A percentile compares a stretch with the other conserved stretches of the same genome.
phyloP scores from a whole-genome alignment of 768 basidiomycete species.

The Trametes punicea region DNA sequence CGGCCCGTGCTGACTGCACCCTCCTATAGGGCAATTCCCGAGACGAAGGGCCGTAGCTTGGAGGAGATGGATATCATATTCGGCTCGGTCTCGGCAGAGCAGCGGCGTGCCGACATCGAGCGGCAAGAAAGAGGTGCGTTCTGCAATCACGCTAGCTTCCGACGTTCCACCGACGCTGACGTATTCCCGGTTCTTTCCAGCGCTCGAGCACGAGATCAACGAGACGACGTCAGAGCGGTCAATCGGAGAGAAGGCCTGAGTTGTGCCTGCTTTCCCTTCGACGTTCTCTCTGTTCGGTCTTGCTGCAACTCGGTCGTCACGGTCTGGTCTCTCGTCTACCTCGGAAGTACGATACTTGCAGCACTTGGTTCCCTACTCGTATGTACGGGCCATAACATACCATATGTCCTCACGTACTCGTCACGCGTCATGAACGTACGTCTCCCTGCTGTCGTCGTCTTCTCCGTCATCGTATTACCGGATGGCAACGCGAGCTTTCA shows the following conservation, averaged over 20 bases:
- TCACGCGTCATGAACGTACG: neutral
- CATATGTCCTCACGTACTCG: neutral
- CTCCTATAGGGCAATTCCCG: slow-evolving; percentile 34
- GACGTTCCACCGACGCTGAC: slow-evolving; percentile 4
- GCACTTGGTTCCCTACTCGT: neutral
- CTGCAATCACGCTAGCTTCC: neutral
- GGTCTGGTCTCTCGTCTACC: neutral
- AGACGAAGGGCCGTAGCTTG: slow-evolving; percentile 41
- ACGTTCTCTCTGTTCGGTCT: neutral
- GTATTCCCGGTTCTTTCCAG: neutral
- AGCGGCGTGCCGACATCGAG: slow-evolving; percentile 51
- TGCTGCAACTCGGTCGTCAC: no score
- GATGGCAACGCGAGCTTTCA: neutral
- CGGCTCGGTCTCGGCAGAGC: slow-evolving; percentile 53
- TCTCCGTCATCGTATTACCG: neutral
- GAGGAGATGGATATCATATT: slow-evolving; percentile 59
- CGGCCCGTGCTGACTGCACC: slow-evolving; percentile 44
- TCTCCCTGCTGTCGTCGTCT: neutral
- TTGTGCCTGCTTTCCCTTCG: neutral
- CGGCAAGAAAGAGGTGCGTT: slow-evolving; percentile 39
- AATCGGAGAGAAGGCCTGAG: slow-evolving; percentile 19
- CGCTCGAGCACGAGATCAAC: slow-evolving; percentile 20
- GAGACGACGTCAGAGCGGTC: slow-evolving; percentile 25
- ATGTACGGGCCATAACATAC: neutral
- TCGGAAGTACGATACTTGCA: neutral